phyloP scores from a whole-genome alignment of 75 land plant genomes.

The Cunninghamia lanceolata region DNA sequence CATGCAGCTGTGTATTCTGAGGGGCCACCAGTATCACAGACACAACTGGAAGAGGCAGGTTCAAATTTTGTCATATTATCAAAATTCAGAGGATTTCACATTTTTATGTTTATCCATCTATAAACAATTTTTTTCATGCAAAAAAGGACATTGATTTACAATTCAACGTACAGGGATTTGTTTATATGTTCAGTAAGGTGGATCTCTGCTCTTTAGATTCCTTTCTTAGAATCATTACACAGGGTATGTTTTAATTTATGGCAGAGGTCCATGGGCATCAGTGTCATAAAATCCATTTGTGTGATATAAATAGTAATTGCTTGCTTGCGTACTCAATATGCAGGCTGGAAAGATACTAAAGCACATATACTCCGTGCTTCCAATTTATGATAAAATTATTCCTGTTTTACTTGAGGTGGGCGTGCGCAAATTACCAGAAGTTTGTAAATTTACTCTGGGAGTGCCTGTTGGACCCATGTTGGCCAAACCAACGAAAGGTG shows the following conservation, averaged over 20 bases:
- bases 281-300: not conserved
- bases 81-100: not conserved
- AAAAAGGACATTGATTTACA: not conserved
- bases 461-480: slow-evolving; percentile 99
- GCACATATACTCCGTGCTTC: slow-evolving; percentile 84
- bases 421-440: slow-evolving; percentile 61
- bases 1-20: slow-evolving; percentile 86
- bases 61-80: not conserved
- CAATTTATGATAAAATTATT: slow-evolving; percentile 79
- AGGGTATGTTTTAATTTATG: not conserved
- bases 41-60: slow-evolving; percentile 79
- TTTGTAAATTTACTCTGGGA: slow-evolving; percentile 79
- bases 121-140: not conserved
- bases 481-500: slow-evolving; percentile 96
- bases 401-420: slow-evolving; percentile 68
- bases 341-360: slow-evolving; percentile 93
- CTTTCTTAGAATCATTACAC: not conserved
- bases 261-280: not conserved
- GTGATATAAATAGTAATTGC: not conserved
- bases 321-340: not conserved
- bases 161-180: not conserved
- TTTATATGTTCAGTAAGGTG: not conserved
- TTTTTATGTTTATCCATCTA: not conserved
- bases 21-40: slow-evolving; percentile 37
- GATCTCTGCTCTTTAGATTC: not conserved